These are phyloP conservation scores for Phallus indusiatus DNA, from an alignment of 768 basidiomycete species.

Conservation along the genomic window DNA sequence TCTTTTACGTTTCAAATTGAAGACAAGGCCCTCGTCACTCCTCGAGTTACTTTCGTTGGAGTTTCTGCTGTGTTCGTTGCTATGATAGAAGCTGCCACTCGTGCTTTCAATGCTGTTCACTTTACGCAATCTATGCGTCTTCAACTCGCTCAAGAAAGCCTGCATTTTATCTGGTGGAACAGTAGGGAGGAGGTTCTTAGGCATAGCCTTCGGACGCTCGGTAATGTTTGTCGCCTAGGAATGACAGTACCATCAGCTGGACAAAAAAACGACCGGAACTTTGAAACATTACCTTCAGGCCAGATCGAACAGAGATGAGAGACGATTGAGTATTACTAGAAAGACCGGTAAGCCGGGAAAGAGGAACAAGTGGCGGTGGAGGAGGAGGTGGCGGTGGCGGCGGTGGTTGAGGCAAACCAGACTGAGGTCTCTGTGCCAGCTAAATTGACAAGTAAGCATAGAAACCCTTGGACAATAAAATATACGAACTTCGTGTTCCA, in stretches of 20 bases:
- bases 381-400: slow-evolving; percentile 31
- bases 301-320: not conserved
- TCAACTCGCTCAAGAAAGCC: slow-evolving; percentile 72
- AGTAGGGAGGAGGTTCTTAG: slow-evolving; percentile 2
- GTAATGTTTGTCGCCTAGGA: not conserved
- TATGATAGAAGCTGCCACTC: slow-evolving; percentile 8
- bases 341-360: slow-evolving; percentile 5
- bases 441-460: slow-evolving; percentile 15
- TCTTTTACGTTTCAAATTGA: slow-evolving; percentile 10
- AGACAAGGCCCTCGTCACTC: not conserved
- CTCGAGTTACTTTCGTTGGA: slow-evolving; percentile 1
- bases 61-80: not conserved
- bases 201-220: not conserved
- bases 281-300: not conserved
- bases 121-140: slow-evolving; percentile 58
- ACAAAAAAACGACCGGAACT: not conserved
- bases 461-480: slow-evolving; percentile 18
- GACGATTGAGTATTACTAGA: not conserved
- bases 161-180: slow-evolving; percentile 76
- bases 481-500: slow-evolving; percentile 57
- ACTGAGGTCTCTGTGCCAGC: slow-evolving; percentile 35
- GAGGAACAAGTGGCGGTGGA: slow-evolving; percentile 13
- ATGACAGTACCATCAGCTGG: not conserved
- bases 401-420: slow-evolving; percentile 31
- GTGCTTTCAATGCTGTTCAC: slow-evolving; percentile 27